phyloP scores from a whole-genome alignment of 1,139 yeast species.

The Candida mesenterica region DNA sequence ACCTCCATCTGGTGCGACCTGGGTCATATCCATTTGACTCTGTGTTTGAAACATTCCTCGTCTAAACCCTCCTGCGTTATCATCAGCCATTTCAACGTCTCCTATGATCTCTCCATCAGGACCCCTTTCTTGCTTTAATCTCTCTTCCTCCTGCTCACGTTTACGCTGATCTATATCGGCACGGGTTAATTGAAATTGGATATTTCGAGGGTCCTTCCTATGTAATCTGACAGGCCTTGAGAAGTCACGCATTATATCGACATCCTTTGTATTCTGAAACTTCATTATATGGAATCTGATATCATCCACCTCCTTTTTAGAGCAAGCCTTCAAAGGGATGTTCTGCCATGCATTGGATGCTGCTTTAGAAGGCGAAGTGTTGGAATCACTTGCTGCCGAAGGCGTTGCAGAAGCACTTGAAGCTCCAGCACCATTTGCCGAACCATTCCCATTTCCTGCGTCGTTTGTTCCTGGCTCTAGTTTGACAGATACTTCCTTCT shows the following conservation, averaged over 20 bases:
- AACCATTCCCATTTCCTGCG: neutral
- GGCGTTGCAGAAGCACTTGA: neutral
- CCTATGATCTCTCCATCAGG: conserved; percentile 19
- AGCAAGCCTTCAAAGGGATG: conserved; percentile 71
- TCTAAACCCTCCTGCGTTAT: conserved; percentile 12
- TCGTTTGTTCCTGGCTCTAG: conserved; percentile 15
- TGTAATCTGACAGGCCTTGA: conserved; percentile 82
- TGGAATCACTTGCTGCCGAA: neutral
- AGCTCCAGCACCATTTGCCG: neutral
- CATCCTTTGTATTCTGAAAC: conserved; percentile 69
- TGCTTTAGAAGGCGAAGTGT: neutral
- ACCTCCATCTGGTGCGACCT: conserved; percentile 93
- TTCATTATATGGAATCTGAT: conserved; percentile 78
- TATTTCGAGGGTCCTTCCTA: conserved; percentile 86
- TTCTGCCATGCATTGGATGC: conserved; percentile 48
- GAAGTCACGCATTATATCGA: conserved; percentile 71
- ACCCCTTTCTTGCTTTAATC: conserved; percentile 13
- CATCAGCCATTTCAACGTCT: conserved; percentile 14
- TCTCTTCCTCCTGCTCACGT: conserved; percentile 44
- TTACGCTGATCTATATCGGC: conserved; percentile 59
- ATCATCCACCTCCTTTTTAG: conserved; percentile 68
- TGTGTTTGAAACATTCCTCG: conserved; percentile 7
- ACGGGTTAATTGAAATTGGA: conserved; percentile 77
- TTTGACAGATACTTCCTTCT: conserved; percentile 28
- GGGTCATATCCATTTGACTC: conserved; percentile 42